Conservation (phyloP, 2,329 filamentous ascomycete species). For the Penicillium sp. region DNA sequence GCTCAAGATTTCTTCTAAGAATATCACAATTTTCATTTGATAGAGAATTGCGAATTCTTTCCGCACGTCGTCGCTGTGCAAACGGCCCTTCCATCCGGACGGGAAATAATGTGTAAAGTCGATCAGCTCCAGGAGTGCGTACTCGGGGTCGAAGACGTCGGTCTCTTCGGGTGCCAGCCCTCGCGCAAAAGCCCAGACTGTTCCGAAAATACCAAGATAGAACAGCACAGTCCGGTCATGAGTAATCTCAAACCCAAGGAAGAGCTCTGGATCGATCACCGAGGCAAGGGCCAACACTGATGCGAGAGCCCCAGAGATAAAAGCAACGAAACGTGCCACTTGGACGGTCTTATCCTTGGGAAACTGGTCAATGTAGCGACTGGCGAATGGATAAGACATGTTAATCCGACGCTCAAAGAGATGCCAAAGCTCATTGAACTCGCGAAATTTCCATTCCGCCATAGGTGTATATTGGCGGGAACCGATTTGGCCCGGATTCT, state of each 20-base stretch:
- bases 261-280: slow-evolving; percentile 80
- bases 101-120: slow-evolving; percentile 89
- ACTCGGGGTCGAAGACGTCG: slow-evolving; percentile 82
- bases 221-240: slow-evolving; percentile 81
- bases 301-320: slow-evolving; percentile 75
- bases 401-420: slow-evolving; percentile 81
- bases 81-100: slow-evolving; percentile 72
- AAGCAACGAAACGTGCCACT: slow-evolving; percentile 71
- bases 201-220: slow-evolving; percentile 74
- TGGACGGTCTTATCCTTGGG: slow-evolving; percentile 90
- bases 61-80: slow-evolving; percentile 93
- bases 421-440: slow-evolving; percentile 94
- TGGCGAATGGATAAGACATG: slow-evolving; percentile 90
- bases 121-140: slow-evolving; percentile 77
- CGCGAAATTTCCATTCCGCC: slow-evolving; percentile 95
- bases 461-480: slow-evolving; percentile 84
- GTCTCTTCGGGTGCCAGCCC: slow-evolving; percentile 82
- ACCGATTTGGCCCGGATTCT: slow-evolving; percentile 78
- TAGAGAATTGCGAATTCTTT: slow-evolving; percentile 83
- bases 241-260: slow-evolving; percentile 85
- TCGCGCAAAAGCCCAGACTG: slow-evolving; percentile 72
- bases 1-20: slow-evolving; percentile 82
- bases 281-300: slow-evolving; percentile 77
- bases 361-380: slow-evolving; percentile 87
- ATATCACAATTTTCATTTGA: slow-evolving; percentile 83